A percentile compares a stretch with the other conserved stretches of the same genome.
Evolutionary conservation across 306 rosid species (phyloP).

Genomic region (Cucurbita argyrosperma): DNA sequence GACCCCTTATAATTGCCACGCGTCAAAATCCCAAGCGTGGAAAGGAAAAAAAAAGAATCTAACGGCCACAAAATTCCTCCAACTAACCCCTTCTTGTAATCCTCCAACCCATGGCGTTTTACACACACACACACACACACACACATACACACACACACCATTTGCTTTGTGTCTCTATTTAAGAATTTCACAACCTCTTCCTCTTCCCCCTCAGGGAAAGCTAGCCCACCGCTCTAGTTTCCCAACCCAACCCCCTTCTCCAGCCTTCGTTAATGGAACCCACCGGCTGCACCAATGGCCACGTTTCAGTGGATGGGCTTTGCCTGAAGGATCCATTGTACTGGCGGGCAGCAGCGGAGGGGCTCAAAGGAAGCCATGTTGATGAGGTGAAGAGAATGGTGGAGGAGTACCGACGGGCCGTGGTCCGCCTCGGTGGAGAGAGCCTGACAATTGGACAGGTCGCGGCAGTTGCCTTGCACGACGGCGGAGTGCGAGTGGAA

Average conservation of each 20-base stretch:
- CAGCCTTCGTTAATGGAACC: neutral
- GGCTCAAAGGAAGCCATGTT: neutral
- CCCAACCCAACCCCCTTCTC: neutral
- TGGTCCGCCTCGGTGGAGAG: neutral
- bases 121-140: too few relatives aligned
- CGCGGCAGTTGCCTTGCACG: neutral
- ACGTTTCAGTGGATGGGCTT: neutral
- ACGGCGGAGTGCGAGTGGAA: neutral
- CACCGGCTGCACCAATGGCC: neutral
- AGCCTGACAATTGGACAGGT: neutral
- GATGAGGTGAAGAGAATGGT: slow-evolving; percentile 9
- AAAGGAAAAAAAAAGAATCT: neutral
- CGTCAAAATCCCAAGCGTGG: neutral
- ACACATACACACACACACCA: too few relatives aligned
- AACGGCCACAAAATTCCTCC: neutral
- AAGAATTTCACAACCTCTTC: neutral
- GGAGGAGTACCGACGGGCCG: neutral
- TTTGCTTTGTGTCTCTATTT: neutral
- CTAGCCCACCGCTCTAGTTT: neutral
- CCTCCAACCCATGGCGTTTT: neutral
- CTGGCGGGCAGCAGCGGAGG: neutral
- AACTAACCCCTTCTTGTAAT: slow-evolving; percentile 5
- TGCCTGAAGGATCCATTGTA: neutral
- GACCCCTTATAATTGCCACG: neutral
- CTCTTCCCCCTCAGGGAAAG: neutral